Evolutionary conservation across 768 basidiomycete genomes (phyloP), one percentile per base, ranked within the genome.

Genomic region (Basidioascus undulatus): DNA sequence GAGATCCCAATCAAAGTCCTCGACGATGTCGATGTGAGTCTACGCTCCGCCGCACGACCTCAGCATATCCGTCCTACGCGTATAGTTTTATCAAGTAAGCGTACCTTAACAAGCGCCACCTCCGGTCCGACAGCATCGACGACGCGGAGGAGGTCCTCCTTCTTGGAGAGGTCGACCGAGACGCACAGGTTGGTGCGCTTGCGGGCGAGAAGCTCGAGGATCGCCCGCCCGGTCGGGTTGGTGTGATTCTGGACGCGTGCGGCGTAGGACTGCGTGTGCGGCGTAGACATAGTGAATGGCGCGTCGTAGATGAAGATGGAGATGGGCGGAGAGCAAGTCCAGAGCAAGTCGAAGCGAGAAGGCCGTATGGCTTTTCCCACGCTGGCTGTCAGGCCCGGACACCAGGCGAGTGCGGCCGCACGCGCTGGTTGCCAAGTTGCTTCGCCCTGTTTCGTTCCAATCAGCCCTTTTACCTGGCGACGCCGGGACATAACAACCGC

Each of bases 11-110:
- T 84, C 71, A 57, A 84, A 96, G 60, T 96, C 86, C 49, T 84
- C 76, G 42, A 98, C 66, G 49, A 98, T 78, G 58, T 98, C 92
- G 48, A 94, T 69, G 54, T 98, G 92, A 0, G 92, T 96, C 92
- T 96, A 41, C 63, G 47, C 16, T 5, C 34, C 19, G 24, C 12
- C 21, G 33, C 21, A 19, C 20, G 33, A 20, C 9, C 38, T 43
- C 35, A 41, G 36, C 20, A 31, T 16, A 13, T 5, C n/a, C 26
- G n/a, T 21, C 2, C 12, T 21, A 15, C 28, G 28, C 9, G 10
- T 15, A 30, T 30, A 16, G 31, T 32, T 3, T 26, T 15, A 24
- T n/a, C 23, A 26, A 23, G 20, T 6, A 37, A n/a, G 49, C 59
- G 42, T 44, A 63, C 89, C 77, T 96, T 96, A 65, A 96, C 72